Evolutionary conservation across 179 eudicot species (phyloP).

Genomic region (Vitellaria paradoxa): DNA sequence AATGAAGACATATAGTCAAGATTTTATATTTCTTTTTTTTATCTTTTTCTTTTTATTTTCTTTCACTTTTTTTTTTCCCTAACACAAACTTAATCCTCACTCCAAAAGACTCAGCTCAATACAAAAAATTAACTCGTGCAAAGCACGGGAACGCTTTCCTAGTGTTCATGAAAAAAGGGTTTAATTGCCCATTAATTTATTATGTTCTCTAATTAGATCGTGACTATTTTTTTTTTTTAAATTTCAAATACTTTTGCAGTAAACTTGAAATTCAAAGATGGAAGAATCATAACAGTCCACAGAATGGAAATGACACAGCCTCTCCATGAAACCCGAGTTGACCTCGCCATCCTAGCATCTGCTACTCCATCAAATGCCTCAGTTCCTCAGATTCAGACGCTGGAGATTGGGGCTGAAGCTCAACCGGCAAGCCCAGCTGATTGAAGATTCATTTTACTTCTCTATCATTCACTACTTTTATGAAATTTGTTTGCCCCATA

Average conservation of each 20-base stretch:
- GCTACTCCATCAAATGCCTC: slow-evolving; percentile 18
- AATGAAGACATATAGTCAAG: too few species aligned
- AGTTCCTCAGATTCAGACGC: not conserved
- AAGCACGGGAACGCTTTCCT: too few species aligned
- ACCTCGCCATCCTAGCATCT: slow-evolving; percentile 18
- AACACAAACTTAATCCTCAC: too few species aligned
- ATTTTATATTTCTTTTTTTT: too few species aligned
- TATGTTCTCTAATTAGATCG: not conserved
- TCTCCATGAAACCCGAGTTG: slow-evolving; percentile 17
- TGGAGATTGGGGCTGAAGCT: slow-evolving; percentile 10
- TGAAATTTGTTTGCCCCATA: too few species aligned
- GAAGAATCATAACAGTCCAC: slow-evolving; percentile 16
- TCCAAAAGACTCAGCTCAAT: too few species aligned
- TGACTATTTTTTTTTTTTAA: not conserved
- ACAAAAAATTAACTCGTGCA: too few species aligned
- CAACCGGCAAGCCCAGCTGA: slow-evolving; percentile 11
- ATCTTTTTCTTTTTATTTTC: too few species aligned
- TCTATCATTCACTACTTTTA: too few species aligned
- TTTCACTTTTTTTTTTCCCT: too few species aligned
- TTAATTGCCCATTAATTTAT: not conserved
- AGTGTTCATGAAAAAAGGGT: not conserved
- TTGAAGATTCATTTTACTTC: slow-evolving; percentile 8
- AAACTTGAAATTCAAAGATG: slow-evolving; percentile 37
- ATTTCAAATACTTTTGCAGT: slow-evolving; percentile 23
- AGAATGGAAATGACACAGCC: slow-evolving; percentile 5